phyloP scores from a whole-genome alignment of 306 rosid genomes.

The Sphenostylis stenocarpa region DNA sequence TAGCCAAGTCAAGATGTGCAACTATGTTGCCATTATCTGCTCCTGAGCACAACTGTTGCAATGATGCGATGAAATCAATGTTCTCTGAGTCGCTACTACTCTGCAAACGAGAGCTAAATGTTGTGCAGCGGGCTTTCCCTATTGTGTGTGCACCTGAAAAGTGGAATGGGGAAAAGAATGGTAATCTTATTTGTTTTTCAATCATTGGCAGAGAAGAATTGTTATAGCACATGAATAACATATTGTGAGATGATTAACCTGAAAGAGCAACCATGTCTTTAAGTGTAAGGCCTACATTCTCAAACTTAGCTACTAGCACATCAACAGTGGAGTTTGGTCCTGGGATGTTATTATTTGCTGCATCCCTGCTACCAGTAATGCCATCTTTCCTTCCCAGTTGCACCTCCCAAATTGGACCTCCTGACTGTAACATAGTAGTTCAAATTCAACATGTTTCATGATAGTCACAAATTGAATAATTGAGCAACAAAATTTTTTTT shows the following conservation, averaged over 20 bases:
- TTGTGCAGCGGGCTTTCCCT: slow-evolving; percentile 80
- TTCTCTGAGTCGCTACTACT: slow-evolving; percentile 28
- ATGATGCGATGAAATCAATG: slow-evolving; percentile 53
- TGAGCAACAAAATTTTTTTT: background rate
- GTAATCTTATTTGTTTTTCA: background rate
- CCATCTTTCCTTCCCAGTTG: slow-evolving; percentile 80
- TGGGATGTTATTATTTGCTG: slow-evolving; percentile 74
- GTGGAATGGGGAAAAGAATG: background rate
- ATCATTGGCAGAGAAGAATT: background rate
- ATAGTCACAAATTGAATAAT: background rate
- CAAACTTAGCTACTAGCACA: slow-evolving; percentile 56
- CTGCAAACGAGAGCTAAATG: slow-evolving; percentile 62
- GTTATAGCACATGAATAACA: background rate
- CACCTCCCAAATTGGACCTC: slow-evolving; percentile 85
- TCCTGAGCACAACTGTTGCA: slow-evolving; percentile 67
- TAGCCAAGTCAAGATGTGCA: slow-evolving; percentile 65
- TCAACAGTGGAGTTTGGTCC: slow-evolving; percentile 79
- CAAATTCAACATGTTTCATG: background rate
- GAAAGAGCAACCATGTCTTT: slow-evolving; percentile 83
- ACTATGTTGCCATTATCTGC: slow-evolving; percentile 25
- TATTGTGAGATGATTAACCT: slow-evolving; percentile 38
- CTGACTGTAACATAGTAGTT: slow-evolving; percentile 51
- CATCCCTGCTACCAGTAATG: slow-evolving; percentile 58
- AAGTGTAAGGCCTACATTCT: slow-evolving; percentile 63
- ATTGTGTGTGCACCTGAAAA: slow-evolving; percentile 74